Percentiles rank a stretch among this genome's conserved stretches.
Conservation (phyloP, 495 filamentous ascomycete species). For the Aspergillus carlsbadensis region DNA sequence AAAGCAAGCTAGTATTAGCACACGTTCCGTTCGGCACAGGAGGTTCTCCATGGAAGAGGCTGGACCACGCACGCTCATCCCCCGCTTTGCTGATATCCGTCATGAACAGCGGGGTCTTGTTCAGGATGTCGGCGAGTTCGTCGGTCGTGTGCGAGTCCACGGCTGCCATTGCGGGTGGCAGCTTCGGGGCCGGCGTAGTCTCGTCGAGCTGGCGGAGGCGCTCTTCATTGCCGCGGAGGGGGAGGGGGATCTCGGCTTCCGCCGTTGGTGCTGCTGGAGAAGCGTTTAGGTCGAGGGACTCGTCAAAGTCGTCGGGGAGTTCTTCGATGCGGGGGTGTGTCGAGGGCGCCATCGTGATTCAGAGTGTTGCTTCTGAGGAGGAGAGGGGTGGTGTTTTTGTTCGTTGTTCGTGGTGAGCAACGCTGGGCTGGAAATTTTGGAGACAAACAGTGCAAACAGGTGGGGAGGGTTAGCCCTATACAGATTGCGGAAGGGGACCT, state of each 20-base stretch:
- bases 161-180: constrained; percentile 61
- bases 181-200: constrained; percentile 33
- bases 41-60: too few relatives aligned
- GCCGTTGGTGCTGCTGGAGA: constrained; percentile 23
- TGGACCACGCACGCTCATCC: constrained; percentile 47
- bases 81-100: constrained; percentile 74
- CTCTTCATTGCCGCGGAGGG: constrained; percentile 47
- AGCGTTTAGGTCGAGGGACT: constrained; percentile 37
- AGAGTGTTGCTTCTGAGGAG: too few relatives aligned
- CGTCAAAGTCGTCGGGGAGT: constrained; percentile 50
- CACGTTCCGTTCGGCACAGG: too few relatives aligned
- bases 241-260: constrained; percentile 33
- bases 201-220: constrained; percentile 33
- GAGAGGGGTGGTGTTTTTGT: neutral
- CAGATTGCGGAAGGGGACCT: neutral
- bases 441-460: constrained; percentile 43
- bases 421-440: neutral
- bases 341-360: constrained; percentile 34
- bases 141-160: constrained; percentile 62
- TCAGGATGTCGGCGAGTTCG: constrained; percentile 72
- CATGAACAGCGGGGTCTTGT: constrained; percentile 91
- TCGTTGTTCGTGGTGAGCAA: neutral
- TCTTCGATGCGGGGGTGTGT: constrained; percentile 55
- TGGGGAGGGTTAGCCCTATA: constrained; percentile 31
- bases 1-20: constrained; percentile 1